These are phyloP conservation scores for Lyophyllum semitale DNA, from an alignment of 768 basidiomycete species.

Conservation along the genomic window DNA sequence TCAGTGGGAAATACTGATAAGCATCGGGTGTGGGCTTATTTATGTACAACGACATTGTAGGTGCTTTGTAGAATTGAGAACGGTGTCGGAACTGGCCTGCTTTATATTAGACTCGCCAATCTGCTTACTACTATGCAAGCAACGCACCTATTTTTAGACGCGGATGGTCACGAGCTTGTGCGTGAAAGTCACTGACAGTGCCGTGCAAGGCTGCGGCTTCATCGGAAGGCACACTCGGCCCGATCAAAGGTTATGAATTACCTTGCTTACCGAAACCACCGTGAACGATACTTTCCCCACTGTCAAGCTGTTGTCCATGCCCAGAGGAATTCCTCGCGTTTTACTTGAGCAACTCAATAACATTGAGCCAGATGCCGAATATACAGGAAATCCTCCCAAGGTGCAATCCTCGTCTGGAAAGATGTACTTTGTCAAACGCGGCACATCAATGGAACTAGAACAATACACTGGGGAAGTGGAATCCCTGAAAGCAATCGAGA, in stretches of 20 bases:
- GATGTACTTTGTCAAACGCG: slow-evolving; percentile 65
- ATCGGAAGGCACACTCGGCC: too few species aligned
- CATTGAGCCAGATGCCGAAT: slow-evolving; percentile 53
- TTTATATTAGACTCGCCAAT: too few species aligned
- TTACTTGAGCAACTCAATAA: slow-evolving; percentile 46
- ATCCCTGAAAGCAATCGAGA: slow-evolving; percentile 62
- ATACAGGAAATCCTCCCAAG: slow-evolving; percentile 45
- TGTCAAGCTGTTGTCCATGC: slow-evolving; percentile 6
- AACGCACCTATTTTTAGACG: too few species aligned
- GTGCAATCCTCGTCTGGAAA: slow-evolving; percentile 58
- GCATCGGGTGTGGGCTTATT: slow-evolving; percentile 53
- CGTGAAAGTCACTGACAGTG: too few species aligned
- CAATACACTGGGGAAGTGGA: slow-evolving; percentile 72
- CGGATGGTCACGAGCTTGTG: too few species aligned
- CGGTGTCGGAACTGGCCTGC: neutral
- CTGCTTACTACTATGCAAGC: too few species aligned
- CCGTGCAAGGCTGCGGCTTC: too few species aligned
- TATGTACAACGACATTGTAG: slow-evolving; percentile 25
- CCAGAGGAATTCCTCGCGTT: slow-evolving; percentile 22
- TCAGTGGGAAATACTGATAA: slow-evolving; percentile 60
- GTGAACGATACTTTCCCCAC: neutral
- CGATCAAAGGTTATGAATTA: too few species aligned
- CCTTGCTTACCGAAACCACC: too few species aligned
- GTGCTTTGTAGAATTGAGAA: neutral
- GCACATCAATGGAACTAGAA: slow-evolving; percentile 51